These are phyloP conservation scores for Mycothermus thermophilus DNA, from an alignment of 495 filamentous ascomycete genomes.

Conservation along the genomic window DNA sequence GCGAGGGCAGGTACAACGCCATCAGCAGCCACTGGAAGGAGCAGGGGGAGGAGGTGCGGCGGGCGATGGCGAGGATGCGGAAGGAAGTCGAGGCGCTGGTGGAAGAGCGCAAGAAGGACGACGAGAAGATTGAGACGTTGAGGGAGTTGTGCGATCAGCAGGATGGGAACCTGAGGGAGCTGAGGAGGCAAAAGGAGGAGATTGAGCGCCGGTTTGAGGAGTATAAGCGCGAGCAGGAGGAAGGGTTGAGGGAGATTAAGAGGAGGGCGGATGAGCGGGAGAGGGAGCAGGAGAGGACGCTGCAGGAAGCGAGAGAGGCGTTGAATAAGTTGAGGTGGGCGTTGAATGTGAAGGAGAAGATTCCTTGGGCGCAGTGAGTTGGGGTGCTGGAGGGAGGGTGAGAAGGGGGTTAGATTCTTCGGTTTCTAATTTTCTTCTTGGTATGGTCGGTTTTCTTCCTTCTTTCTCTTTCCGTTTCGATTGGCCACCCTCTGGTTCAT, in stretches of 20 bases:
- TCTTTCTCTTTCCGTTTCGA: constrained; percentile 4
- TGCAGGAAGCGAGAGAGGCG: constrained; percentile 47
- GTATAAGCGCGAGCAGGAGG: constrained; percentile 52
- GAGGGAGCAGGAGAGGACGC: constrained; percentile 36
- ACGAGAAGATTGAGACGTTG: constrained; percentile 42
- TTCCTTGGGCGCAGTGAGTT: constrained; percentile 34
- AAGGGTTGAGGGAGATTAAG: constrained; percentile 42
- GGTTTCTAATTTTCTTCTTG: not conserved
- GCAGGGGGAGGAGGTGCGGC: constrained; percentile 45
- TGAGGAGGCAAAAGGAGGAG: constrained; percentile 45
- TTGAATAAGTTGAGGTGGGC: constrained; percentile 56
- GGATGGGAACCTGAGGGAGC: constrained; percentile 46
- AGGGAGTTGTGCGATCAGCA: constrained; percentile 56
- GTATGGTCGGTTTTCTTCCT: not conserved
- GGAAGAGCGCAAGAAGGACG: constrained; percentile 39
- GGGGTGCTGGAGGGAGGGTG: not conserved
- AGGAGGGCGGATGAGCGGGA: constrained; percentile 40
- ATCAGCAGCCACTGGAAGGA: constrained; percentile 51
- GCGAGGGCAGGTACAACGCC: constrained; percentile 56
- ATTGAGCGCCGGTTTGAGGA: constrained; percentile 42
- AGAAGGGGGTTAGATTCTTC: not conserved
- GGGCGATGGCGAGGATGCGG: constrained; percentile 40
- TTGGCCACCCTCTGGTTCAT: constrained; percentile 1
- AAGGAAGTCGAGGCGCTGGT: constrained; percentile 33
- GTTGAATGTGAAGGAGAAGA: constrained; percentile 46